A percentile compares a stretch with the other conserved stretches of the same genome.
These are phyloP conservation scores for Scopulariopsis brevicaulis DNA, from an alignment of 2,329 filamentous ascomycete species.

Conservation along the genomic window DNA sequence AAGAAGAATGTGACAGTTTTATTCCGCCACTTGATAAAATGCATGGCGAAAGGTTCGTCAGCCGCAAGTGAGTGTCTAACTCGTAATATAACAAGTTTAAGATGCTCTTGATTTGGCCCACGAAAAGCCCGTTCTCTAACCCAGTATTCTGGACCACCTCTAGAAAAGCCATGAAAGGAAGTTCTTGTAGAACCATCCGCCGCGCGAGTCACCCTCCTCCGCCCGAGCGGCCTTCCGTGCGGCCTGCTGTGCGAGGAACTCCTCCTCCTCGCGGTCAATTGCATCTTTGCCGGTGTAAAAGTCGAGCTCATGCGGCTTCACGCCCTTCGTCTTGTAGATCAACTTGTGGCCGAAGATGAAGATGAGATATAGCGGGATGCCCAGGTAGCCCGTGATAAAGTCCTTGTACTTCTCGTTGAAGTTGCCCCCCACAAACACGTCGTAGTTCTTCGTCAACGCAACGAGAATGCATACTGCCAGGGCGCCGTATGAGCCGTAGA, in stretches of 20 bases:
- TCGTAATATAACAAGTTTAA: no score
- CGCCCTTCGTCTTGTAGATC: slow-evolving; percentile 36
- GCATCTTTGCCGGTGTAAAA: slow-evolving; percentile 62
- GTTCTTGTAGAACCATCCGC: slow-evolving; percentile 7
- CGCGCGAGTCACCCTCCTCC: slow-evolving; percentile 3
- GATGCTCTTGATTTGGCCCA: no score
- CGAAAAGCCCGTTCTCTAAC: no score
- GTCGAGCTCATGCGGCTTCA: slow-evolving; percentile 50
- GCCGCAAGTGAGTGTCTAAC: no score
- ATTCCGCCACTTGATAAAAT: no score
- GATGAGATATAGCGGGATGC: slow-evolving; percentile 62
- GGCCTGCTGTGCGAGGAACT: slow-evolving; percentile 41
- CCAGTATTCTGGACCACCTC: not conserved
- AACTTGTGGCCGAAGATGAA: slow-evolving; percentile 61
- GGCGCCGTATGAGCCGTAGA: slow-evolving; percentile 55
- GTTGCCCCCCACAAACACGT: slow-evolving; percentile 50
- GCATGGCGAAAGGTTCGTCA: no score
- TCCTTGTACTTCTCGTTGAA: slow-evolving; percentile 48
- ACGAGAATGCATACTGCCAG: slow-evolving; percentile 63
- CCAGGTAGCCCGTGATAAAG: slow-evolving; percentile 68
- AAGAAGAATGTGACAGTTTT: no score
- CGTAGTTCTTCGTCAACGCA: slow-evolving; percentile 72
- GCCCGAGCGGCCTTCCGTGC: slow-evolving; percentile 11
- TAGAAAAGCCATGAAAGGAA: slow-evolving; percentile 11
- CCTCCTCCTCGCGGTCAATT: slow-evolving; percentile 62